Conservation (phyloP, 2,329 filamentous ascomycete species). For the Cladobotryum mycophilum region DNA sequence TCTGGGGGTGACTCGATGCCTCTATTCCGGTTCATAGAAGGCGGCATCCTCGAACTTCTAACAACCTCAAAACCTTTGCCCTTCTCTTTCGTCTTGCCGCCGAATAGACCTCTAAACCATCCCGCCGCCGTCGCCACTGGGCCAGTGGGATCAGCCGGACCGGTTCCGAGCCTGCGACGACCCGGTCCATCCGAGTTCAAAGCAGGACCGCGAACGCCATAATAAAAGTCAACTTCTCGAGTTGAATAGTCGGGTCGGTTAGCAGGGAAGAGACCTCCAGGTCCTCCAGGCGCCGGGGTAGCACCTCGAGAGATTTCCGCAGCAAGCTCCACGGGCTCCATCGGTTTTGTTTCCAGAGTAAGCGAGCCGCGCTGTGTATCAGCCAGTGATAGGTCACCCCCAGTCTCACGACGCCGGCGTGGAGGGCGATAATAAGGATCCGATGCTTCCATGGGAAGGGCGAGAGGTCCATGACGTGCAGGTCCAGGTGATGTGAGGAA, state of each 20-base stretch:
- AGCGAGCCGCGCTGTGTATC: conserved; percentile 26
- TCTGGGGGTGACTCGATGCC: conserved; percentile 59
- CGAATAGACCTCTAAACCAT: conserved; percentile 77
- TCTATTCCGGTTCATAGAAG: conserved; percentile 55
- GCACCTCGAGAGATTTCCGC: conserved; percentile 36
- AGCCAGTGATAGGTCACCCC: conserved; percentile 32
- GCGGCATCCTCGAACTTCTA: conserved; percentile 78
- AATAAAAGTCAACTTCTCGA: conserved; percentile 94
- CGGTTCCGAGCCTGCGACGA: conserved; percentile 80
- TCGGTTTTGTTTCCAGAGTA: conserved; percentile 31
- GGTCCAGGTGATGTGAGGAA: conserved; percentile 55
- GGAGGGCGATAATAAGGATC: conserved; percentile 90
- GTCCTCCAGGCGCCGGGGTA: conserved; percentile 37
- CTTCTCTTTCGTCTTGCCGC: conserved; percentile 86
- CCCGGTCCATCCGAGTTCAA: conserved; percentile 75
- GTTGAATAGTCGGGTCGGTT: conserved; percentile 81
- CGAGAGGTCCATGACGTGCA: conserved; percentile 38
- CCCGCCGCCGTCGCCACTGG: conserved; percentile 83
- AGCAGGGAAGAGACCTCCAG: conserved; percentile 35
- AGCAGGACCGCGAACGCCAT: conserved; percentile 82
- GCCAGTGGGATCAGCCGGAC: conserved; percentile 88
- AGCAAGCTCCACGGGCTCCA: conserved; percentile 36
- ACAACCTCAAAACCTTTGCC: conserved; percentile 97
- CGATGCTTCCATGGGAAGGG: conserved; percentile 45
- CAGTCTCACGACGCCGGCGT: conserved; percentile 59